Evolutionary conservation across 2,329 filamentous ascomycete species (phyloP).

Genomic region (Aspergillus sp.): DNA sequence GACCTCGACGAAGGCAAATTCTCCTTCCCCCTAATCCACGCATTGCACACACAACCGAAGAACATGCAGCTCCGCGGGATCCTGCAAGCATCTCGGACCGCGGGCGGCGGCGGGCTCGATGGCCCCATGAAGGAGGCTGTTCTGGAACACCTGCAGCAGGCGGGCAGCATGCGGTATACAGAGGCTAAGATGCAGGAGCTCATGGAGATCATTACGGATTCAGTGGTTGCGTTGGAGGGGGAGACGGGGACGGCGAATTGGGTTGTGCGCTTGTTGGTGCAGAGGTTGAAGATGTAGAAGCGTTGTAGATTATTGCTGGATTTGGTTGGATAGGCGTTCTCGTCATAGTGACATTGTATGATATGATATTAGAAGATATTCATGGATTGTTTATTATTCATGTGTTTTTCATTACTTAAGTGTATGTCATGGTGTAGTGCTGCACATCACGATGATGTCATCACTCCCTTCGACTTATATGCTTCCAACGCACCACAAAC

Average conservation of each 20-base stretch:
- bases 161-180: conserved; percentile 12
- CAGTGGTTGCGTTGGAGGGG: conserved; percentile 2
- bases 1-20: conserved; percentile 96
- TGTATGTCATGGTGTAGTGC: neutral
- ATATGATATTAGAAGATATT: too few species aligned
- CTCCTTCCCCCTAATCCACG: conserved; percentile 89
- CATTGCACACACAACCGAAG: conserved; percentile 59
- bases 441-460: conserved; percentile 1
- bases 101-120: neutral
- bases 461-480: too few species aligned
- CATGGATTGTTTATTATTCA: neutral
- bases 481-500: too few species aligned
- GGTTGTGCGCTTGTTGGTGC: conserved; percentile 12
- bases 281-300: conserved; percentile 1
- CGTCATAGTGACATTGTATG: neutral
- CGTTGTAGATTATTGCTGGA: too few species aligned
- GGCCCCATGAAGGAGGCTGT: conserved; percentile 5
- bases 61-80: neutral
- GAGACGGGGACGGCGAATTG: conserved; percentile 9
- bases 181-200: neutral
- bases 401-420: neutral
- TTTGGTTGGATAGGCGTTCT: neutral
- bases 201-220: conserved; percentile 5
- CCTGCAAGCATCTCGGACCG: conserved; percentile 3
- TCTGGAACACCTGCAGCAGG: neutral